Evolutionary conservation across 371 early-diverging fungal genomes (phyloP), one percentile per base, ranked within the genome.

Genomic region (Mycotypha africana): DNA sequence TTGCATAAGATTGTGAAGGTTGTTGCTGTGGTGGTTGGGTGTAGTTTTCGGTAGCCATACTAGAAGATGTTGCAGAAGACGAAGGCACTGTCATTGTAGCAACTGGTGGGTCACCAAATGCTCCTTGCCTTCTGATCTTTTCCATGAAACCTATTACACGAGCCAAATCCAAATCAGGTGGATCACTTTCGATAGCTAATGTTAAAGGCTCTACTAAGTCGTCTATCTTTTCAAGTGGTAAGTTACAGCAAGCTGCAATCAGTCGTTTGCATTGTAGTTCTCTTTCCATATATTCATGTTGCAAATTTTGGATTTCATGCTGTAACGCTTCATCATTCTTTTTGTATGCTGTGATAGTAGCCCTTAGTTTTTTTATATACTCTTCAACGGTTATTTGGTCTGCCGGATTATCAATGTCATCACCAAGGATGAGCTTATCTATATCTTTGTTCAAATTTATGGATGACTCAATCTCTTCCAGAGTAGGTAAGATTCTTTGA

Each of bases 111-210:
- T 60, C 61, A 15, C 46, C 31, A 52, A 52, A 60, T 12, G 56
- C 56, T 10, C 34, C 34, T 37, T 37, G 60, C 21, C 65, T 68
- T 47, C 65, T 62, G 14, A 76, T 60, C 17, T 59, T 68, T 45
- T 69, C 72, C 79, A 79, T 79, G 38, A 76, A 73, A 0, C 70
- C 79, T 40, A 75, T 71, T 1, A 76, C 75, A 12, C 70, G 52
- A 0, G 71, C 50, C 39, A 78, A 44, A 42, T 81, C 79, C 42
- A 81, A 35, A 34, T 75, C 78, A 3, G 74, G 71, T 1, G 77
- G 75, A 47, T 90, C 88, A 36, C 78, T 81, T 55, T 90, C 88
- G 16, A 87, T 81, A 1, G 86, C 88, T 38, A 62, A 47, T 5
- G 84, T 67, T 38, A 90, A 51, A 0, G 82, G 79, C 9, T 67